phyloP scores from a whole-genome alignment of 768 basidiomycete genomes.

The Amanita rimosa region DNA sequence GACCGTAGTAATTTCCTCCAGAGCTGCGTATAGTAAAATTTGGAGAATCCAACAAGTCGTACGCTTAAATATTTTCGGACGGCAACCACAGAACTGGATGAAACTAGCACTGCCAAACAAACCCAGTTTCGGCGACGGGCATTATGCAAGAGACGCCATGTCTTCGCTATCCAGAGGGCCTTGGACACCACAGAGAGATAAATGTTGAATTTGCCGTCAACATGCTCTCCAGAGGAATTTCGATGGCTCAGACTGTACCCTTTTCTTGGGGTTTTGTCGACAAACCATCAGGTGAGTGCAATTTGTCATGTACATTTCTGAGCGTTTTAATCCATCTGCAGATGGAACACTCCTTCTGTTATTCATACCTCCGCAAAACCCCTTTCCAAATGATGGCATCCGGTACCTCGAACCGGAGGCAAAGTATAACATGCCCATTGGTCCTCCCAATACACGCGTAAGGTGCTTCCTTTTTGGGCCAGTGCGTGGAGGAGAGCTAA shows the following conservation, averaged over 20 bases:
- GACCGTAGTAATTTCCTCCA: too few relatives aligned
- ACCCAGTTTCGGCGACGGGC: background rate
- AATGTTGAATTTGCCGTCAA: conserved; percentile 44
- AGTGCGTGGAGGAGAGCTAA: background rate
- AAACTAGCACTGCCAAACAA: conserved; percentile 2
- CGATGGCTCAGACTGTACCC: conserved; percentile 44
- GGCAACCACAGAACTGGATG: too few relatives aligned
- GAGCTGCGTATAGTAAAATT: background rate
- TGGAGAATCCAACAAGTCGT: too few relatives aligned
- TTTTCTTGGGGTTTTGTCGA: conserved; percentile 71
- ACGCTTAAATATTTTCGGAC: too few relatives aligned
- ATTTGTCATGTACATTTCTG: background rate
- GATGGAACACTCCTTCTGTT: conserved; percentile 62
- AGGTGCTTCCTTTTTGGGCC: conserved; percentile 14
- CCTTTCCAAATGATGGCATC: conserved; percentile 69
- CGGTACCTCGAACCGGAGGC: conserved; percentile 68
- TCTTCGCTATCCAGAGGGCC: conserved; percentile 59
- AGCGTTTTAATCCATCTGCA: conserved; percentile 13
- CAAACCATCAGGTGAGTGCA: conserved; percentile 53
- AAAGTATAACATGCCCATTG: conserved; percentile 41
- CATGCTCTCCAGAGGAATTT: conserved; percentile 51
- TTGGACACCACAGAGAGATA: conserved; percentile 45
- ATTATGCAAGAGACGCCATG: conserved; percentile 47
- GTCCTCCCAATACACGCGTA: conserved; percentile 32
- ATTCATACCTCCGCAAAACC: conserved; percentile 44